Evolutionary conservation across 2,329 filamentous ascomycete species (phyloP).

Genomic region (Cercospora brassicicola): DNA sequence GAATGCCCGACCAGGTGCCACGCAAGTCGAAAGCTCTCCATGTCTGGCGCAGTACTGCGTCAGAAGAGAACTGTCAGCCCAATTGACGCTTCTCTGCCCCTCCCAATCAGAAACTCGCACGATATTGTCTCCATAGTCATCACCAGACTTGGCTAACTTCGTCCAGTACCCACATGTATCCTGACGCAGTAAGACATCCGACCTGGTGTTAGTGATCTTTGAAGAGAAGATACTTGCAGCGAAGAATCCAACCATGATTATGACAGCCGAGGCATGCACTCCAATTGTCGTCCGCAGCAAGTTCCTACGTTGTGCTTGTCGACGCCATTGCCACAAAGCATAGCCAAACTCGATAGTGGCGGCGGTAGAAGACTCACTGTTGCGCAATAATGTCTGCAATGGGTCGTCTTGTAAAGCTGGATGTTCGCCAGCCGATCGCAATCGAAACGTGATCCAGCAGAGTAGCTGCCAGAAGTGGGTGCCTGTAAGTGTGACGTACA

Average conservation of each 20-base stretch:
- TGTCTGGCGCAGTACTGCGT: slow-evolving; percentile 6
- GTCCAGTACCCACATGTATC: neutral
- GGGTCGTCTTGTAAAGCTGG: neutral
- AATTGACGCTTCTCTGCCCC: slow-evolving; percentile 6
- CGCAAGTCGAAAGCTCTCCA: neutral
- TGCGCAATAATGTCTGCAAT: slow-evolving; percentile 5
- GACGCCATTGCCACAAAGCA: neutral
- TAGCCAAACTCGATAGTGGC: slow-evolving; percentile 2
- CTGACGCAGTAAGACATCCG: neutral
- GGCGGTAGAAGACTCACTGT: neutral
- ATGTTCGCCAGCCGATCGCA: neutral
- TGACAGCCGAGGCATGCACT: neutral
- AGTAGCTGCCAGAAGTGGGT: slow-evolving; percentile 11
- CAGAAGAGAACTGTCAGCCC: slow-evolving; percentile 8
- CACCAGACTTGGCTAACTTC: neutral
- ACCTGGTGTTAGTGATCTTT: slow-evolving; percentile 7
- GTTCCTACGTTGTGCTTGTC: neutral
- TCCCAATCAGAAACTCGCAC: slow-evolving; percentile 7
- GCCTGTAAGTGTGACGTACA: slow-evolving; percentile 8
- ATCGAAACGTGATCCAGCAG: slow-evolving; percentile 8
- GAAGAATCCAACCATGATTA: slow-evolving; percentile 1
- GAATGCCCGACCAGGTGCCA: slow-evolving; percentile 2
- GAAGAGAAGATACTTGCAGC: slow-evolving; percentile 10
- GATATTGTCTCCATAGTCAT: neutral
- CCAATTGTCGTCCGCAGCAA: neutral